phyloP scores from a whole-genome alignment of 495 filamentous ascomycete species.

The Xylona heveae region DNA sequence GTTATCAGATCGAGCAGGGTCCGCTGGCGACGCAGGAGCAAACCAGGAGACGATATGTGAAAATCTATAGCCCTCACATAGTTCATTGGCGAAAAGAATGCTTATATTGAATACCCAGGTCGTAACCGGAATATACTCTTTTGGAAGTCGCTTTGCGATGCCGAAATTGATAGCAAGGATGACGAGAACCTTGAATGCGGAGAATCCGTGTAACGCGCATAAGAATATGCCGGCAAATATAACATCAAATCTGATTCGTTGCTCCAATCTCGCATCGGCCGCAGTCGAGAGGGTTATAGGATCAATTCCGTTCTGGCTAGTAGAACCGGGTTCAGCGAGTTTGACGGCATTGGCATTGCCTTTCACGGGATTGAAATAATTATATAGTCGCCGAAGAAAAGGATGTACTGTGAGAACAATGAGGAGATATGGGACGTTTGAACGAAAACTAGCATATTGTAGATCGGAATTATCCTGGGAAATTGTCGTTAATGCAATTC shows the following conservation, averaged over 20 bases:
- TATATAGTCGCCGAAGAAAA: slow-evolving; percentile 48
- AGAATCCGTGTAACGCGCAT: slow-evolving; percentile 61
- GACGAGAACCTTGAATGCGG: slow-evolving; percentile 54
- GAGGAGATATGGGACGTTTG: slow-evolving; percentile 65
- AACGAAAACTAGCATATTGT: slow-evolving; percentile 73
- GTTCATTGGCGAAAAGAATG: slow-evolving; percentile 76
- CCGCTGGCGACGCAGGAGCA: slow-evolving; percentile 10
- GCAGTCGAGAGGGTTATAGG: slow-evolving; percentile 20
- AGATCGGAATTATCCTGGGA: slow-evolving; percentile 67
- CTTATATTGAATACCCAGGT: slow-evolving; percentile 90
- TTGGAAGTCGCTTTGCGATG: slow-evolving; percentile 47
- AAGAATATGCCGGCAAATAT: slow-evolving; percentile 65
- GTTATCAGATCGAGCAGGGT: slow-evolving; percentile 15
- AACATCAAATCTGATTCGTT: slow-evolving; percentile 68
- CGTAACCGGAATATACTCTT: slow-evolving; percentile 40
- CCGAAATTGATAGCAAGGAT: slow-evolving; percentile 70
- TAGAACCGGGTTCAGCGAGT: slow-evolving; percentile 12
- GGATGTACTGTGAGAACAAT: slow-evolving; percentile 55
- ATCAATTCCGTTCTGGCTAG: no score
- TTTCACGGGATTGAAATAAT: no score
- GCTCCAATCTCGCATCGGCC: slow-evolving; percentile 46
- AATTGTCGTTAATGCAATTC: slow-evolving; percentile 3
- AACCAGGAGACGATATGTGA: slow-evolving; percentile 31
- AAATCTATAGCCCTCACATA: slow-evolving; percentile 57
- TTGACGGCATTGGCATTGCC: no score